These are phyloP conservation scores for Pythium rishiriense DNA, from an alignment of 352 stramenopile genomes.

Conservation along the genomic window DNA sequence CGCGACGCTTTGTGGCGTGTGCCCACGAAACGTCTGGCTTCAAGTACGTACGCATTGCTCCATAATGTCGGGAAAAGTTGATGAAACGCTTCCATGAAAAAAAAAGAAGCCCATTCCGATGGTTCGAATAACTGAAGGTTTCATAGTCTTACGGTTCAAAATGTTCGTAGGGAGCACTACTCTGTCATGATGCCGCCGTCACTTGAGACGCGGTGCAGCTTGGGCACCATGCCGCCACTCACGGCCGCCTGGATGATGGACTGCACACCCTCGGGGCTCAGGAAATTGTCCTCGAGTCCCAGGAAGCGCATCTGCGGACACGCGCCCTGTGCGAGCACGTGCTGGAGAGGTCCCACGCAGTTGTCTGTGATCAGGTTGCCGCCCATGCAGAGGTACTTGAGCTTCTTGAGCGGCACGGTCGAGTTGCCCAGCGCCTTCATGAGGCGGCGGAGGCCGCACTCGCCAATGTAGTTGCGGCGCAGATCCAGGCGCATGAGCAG, in stretches of 20 bases:
- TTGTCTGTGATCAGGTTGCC: slow-evolving; percentile 85
- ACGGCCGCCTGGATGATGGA: slow-evolving; percentile 60
- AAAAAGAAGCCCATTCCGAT: not conserved
- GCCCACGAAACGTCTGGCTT: slow-evolving; percentile 1
- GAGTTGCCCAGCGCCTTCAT: slow-evolving; percentile 31
- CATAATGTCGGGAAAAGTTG: not conserved
- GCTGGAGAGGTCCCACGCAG: slow-evolving; percentile 51
- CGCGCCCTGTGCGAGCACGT: slow-evolving; percentile 33
- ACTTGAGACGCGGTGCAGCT: slow-evolving; percentile 51
- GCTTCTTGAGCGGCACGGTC: slow-evolving; percentile 26
- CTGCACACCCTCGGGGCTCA: slow-evolving; percentile 62
- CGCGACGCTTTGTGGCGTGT: not conserved
- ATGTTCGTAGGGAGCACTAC: not conserved
- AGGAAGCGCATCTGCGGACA: slow-evolving; percentile 67
- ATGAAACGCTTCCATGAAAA: not conserved
- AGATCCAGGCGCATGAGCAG: slow-evolving; percentile 57
- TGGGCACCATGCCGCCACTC: slow-evolving; percentile 41
- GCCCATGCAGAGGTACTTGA: slow-evolving; percentile 75
- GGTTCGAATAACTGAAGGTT: not conserved
- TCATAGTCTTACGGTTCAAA: slow-evolving; percentile 12
- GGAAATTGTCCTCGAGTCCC: slow-evolving; percentile 81
- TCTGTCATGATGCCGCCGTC: slow-evolving; percentile 32
- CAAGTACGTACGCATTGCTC: not conserved
- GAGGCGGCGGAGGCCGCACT: slow-evolving; percentile 50
- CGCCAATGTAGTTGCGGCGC: slow-evolving; percentile 72